Evolutionary conservation across 768 basidiomycete genomes (phyloP).

Genomic region (Rhodotorula kratochvilovae): DNA sequence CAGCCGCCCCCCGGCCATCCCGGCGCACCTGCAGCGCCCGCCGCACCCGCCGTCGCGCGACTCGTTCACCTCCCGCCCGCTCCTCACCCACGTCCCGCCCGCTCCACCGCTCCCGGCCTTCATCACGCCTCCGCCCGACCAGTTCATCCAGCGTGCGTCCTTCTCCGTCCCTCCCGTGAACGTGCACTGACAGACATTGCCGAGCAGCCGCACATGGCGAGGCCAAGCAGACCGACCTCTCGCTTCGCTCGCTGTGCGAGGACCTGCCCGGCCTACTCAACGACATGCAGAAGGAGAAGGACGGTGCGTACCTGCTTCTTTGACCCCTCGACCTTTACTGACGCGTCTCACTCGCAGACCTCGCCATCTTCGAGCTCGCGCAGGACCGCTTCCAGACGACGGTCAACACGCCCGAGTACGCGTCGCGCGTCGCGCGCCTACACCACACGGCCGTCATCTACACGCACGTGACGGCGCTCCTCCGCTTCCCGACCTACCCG

Average conservation of each 20-base stretch:
- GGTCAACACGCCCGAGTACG: conserved; percentile 15
- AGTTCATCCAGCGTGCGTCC: background rate
- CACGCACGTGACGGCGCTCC: conserved; percentile 26
- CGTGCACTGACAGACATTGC: background rate
- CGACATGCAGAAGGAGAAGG: background rate
- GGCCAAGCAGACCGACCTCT: background rate
- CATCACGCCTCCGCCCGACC: background rate
- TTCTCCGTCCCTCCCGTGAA: background rate
- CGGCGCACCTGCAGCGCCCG: background rate
- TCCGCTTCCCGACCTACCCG: conserved; percentile 32
- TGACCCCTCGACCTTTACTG: background rate
- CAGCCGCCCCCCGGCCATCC: background rate
- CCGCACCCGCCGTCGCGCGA: background rate
- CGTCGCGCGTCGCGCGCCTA: conserved; percentile 11
- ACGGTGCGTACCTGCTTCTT: background rate
- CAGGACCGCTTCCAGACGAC: conserved; percentile 16
- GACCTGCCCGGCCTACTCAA: background rate
- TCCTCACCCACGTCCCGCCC: background rate
- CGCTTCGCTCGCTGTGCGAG: background rate
- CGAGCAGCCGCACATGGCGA: background rate
- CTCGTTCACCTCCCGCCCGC: conserved; percentile 3
- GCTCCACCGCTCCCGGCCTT: background rate
- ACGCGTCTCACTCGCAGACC: conserved; percentile 3
- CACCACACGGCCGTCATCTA: conserved; percentile 18
- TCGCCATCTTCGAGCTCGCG: conserved; percentile 18